These are phyloP conservation scores for Ophiorrhiza pumila DNA, from an alignment of 257 asterid species.

Conservation along the genomic window DNA sequence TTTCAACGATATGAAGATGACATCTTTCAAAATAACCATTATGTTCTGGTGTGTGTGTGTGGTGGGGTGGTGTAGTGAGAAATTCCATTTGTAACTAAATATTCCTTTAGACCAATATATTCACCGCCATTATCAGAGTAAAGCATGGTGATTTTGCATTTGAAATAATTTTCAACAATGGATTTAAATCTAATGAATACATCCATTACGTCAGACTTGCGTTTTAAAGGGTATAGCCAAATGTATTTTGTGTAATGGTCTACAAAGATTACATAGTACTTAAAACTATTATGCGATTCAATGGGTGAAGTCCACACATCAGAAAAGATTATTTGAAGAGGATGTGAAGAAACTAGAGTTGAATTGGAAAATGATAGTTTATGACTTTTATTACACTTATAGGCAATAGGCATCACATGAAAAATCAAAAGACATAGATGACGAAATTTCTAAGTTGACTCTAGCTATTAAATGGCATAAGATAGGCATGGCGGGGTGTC, in stretches of 20 bases:
- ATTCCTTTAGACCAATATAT: not conserved
- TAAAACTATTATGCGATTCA: too few species aligned
- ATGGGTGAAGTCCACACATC: too few species aligned
- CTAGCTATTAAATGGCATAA: not conserved
- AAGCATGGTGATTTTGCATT: not conserved
- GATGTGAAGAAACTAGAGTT: too few species aligned
- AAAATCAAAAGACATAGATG: too few species aligned
- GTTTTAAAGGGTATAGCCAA: not conserved
- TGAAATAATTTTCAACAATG: not conserved
- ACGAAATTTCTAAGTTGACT: too few species aligned
- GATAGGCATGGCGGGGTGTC: not conserved
- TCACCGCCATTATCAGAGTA: not conserved
- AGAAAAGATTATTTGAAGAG: too few species aligned
- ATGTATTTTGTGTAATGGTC: too few species aligned
- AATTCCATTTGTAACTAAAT: not conserved
- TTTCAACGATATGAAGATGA: not conserved
- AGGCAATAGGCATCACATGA: not conserved
- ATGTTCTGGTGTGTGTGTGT: not conserved
- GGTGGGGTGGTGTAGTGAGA: not conserved
- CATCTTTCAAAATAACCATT: not conserved
- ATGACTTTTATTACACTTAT: not conserved
- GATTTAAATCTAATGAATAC: not conserved
- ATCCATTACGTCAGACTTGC: not conserved
- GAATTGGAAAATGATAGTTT: not conserved
- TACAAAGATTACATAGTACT: too few species aligned